Evolutionary conservation across 352 stramenopile genomes (phyloP).

Genomic region (Peronospora belbahrii): DNA sequence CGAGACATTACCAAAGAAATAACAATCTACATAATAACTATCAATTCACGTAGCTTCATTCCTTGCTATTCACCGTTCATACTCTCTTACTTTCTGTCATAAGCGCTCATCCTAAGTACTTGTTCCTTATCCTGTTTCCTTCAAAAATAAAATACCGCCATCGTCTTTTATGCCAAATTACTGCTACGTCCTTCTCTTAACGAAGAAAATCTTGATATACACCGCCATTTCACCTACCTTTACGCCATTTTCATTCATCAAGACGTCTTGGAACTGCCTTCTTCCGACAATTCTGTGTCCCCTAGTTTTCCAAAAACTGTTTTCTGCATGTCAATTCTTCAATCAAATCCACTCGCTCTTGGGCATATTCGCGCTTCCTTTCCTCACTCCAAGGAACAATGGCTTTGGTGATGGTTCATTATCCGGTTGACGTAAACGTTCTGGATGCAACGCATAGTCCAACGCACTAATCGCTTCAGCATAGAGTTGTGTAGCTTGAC

Average conservation of each 20-base stretch:
- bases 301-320: background rate
- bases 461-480: constrained; percentile 43
- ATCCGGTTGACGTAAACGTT: constrained; percentile 23
- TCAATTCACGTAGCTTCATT: constrained; percentile 12
- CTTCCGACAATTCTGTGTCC: constrained; percentile 13
- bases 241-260: background rate
- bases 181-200: constrained; percentile 21
- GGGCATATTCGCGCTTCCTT: constrained; percentile 29
- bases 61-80: constrained; percentile 26
- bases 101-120: constrained; percentile 29
- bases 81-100: constrained; percentile 27
- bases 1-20: no score
- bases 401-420: constrained; percentile 34
- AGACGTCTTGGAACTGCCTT: constrained; percentile 14
- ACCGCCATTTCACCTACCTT: background rate
- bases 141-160: constrained; percentile 33
- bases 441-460: constrained; percentile 41
- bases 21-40: background rate
- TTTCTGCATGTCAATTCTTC: background rate
- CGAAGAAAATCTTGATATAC: constrained; percentile 24
- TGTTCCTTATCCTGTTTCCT: constrained; percentile 1
- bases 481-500: constrained; percentile 49
- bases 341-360: constrained; percentile 46
- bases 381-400: constrained; percentile 45
- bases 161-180: constrained; percentile 32